Conservation (phyloP, 805 yeast genomes). For the Pichia ethanolica region DNA sequence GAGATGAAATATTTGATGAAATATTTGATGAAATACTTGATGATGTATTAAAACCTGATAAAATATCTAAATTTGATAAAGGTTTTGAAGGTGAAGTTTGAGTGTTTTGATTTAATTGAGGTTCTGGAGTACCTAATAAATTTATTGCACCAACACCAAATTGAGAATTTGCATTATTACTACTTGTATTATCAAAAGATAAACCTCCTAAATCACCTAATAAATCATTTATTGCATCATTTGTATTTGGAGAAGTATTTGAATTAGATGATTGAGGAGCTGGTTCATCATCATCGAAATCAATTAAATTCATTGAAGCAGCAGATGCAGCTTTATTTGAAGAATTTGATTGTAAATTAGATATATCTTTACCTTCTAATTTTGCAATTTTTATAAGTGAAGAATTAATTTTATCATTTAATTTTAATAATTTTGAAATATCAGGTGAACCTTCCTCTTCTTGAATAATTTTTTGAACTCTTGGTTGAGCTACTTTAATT, state of each 20-base stretch:
- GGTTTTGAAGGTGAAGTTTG: conserved; percentile 1
- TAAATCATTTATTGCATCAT: conserved; percentile 53
- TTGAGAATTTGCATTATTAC: conserved; percentile 14
- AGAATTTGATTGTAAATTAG: conserved; percentile 38
- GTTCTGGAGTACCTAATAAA: conserved; percentile 25
- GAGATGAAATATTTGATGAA: not conserved
- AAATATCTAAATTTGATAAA: conserved; percentile 9
- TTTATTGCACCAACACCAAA: conserved; percentile 26
- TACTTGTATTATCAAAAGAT: conserved; percentile 35
- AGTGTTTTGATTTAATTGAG: conserved; percentile 3
- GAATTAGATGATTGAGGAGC: conserved; percentile 12
- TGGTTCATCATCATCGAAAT: conserved; percentile 54
- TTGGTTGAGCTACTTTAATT: conserved; percentile 79
- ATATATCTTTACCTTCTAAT: conserved; percentile 52
- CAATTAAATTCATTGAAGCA: conserved; percentile 45
- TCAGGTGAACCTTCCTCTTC: conserved; percentile 70
- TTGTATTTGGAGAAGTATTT: conserved; percentile 30
- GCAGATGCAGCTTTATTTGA: conserved; percentile 15
- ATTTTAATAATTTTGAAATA: conserved; percentile 53
- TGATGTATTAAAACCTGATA: conserved; percentile 11
- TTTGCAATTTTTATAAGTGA: conserved; percentile 60
- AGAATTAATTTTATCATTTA: conserved; percentile 71
- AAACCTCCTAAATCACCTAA: conserved; percentile 63
- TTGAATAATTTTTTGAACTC: conserved; percentile 71
- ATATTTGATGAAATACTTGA: conserved; percentile 3